These are phyloP conservation scores for Papiliotrema laurentii DNA, from an alignment of 1,284 basidiomycete genomes.

Conservation along the genomic window DNA sequence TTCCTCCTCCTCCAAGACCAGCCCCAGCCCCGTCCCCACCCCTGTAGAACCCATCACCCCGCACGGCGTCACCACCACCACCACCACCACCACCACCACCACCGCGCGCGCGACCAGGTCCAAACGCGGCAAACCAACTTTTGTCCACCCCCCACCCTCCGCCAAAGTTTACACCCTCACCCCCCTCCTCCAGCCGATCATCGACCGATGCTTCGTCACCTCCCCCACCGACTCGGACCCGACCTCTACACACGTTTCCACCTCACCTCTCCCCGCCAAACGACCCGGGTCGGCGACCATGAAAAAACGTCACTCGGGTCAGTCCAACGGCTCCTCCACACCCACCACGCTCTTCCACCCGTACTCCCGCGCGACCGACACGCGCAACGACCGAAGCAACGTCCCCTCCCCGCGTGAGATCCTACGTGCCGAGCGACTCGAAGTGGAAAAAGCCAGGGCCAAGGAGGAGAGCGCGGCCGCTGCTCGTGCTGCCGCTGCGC, in stretches of 20 bases:
- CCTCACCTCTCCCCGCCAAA: slow-evolving; percentile 11
- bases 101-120: no score
- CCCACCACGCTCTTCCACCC: slow-evolving; percentile 17
- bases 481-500: slow-evolving; percentile 24
- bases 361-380: slow-evolving; percentile 28
- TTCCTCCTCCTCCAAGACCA: no score
- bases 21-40: no score
- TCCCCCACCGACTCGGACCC: slow-evolving; percentile 3
- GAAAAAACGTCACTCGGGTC: not conserved
- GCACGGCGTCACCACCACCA: no score
- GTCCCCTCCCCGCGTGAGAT: slow-evolving; percentile 30
- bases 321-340: not conserved
- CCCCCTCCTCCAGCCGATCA: slow-evolving; percentile 27
- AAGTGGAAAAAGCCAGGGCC: slow-evolving; percentile 26
- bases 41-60: no score
- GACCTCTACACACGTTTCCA: slow-evolving; percentile 2
- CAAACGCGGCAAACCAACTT: not conserved
- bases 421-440: slow-evolving; percentile 17
- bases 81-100: no score
- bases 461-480: slow-evolving; percentile 29
- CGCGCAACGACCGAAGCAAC: slow-evolving; percentile 28
- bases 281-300: not conserved
- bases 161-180: slow-evolving; percentile 15
- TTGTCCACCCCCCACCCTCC: not conserved
- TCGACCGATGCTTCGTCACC: slow-evolving; percentile 23